Conservation (phyloP, 192 early-diverging fungal genomes). For the Coemansia sp. region DNA sequence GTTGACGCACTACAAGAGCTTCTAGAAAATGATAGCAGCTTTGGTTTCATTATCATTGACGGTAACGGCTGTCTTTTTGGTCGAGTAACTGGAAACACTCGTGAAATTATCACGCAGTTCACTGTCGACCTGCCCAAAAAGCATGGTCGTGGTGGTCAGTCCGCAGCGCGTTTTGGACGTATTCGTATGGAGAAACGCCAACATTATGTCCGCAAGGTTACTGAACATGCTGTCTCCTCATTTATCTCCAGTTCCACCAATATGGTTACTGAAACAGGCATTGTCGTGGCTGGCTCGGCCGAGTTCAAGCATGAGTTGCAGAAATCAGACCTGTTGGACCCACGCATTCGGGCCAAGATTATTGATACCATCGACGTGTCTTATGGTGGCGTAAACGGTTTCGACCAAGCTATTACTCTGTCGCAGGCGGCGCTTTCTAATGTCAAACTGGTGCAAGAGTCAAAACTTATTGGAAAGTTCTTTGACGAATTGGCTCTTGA, state of each 20-base stretch:
- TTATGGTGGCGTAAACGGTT: conserved; percentile 98
- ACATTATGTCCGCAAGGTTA: conserved; percentile 97
- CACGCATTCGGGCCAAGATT: conserved; percentile 81
- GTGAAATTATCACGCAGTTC: conserved; percentile 89
- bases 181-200: conserved; percentile 96
- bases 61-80: conserved; percentile 96
- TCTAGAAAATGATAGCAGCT: conserved; percentile 88
- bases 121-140: conserved; percentile 97
- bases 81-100: conserved; percentile 85
- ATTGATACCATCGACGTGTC: conserved; percentile 93
- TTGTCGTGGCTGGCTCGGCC: conserved; percentile 94
- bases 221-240: conserved; percentile 88
- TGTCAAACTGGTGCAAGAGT: conserved; percentile 96
- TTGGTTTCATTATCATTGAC: conserved; percentile 98
- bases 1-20: conserved; percentile 86
- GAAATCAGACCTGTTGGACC: conserved; percentile 92
- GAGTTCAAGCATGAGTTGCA: conserved; percentile 97
- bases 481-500: conserved; percentile 95
- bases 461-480: conserved; percentile 88
- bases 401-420: conserved; percentile 93
- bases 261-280: conserved; percentile 63
- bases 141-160: conserved; percentile 99
- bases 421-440: conserved; percentile 82
- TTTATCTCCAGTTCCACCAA: conserved; percentile 89
- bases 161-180: conserved; percentile 96